These are phyloP conservation scores for Chlorencoelia australis DNA, from an alignment of 2,329 filamentous ascomycete species.

Conservation along the genomic window DNA sequence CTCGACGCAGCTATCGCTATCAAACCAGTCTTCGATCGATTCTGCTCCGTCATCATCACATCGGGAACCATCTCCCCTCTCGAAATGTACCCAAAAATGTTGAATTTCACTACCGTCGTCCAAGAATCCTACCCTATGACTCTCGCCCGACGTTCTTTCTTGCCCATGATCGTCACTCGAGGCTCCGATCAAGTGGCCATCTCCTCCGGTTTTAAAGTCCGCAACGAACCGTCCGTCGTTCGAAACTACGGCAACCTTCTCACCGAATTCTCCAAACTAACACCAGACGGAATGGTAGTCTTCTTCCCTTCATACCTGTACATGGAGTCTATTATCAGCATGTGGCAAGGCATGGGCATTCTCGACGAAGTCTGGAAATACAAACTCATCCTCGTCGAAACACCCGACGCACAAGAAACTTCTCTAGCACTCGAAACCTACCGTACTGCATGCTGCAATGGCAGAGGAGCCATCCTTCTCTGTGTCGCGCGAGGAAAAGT, in stretches of 20 bases:
- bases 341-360: constrained; percentile 99
- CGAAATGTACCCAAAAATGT: constrained; percentile 99
- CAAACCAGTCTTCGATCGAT: constrained; percentile 92
- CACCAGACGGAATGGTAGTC: constrained; percentile 94
- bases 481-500: constrained; percentile 97
- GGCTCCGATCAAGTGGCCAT: constrained; percentile 91
- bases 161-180: constrained; percentile 94
- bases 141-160: constrained; percentile 82
- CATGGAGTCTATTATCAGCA: constrained; percentile 98
- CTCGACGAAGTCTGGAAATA: constrained; percentile 98
- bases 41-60: constrained; percentile 96
- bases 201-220: constrained; percentile 87
- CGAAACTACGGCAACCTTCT: constrained; percentile 91
- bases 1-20: constrained; percentile 97
- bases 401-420: constrained; percentile 93
- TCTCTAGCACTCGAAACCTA: constrained; percentile 93
- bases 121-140: constrained; percentile 99
- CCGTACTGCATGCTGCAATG: constrained; percentile 94
- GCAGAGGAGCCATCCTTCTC: constrained; percentile 81
- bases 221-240: constrained; percentile 93
- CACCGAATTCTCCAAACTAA: constrained; percentile 91
- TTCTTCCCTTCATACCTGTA: constrained; percentile 98
- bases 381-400: constrained; percentile 96
- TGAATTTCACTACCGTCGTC: constrained; percentile 83
- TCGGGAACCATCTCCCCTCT: constrained; percentile 93